phyloP scores from a whole-genome alignment of 371 early-diverging fungal genomes.

The Mortierella sp. region DNA sequence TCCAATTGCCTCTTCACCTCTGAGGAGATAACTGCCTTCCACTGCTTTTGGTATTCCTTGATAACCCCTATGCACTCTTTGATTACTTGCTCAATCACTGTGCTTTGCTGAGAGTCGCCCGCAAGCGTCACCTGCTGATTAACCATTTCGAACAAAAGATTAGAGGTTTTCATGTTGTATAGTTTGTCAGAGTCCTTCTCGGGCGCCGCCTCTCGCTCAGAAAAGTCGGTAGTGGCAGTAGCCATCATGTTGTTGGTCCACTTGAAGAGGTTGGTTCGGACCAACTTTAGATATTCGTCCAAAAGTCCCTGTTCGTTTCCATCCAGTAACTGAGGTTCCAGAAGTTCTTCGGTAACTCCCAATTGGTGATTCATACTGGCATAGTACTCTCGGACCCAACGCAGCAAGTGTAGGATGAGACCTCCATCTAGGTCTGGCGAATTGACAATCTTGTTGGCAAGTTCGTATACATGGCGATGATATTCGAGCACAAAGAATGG shows the following conservation, averaged over 20 bases:
- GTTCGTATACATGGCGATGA: constrained; percentile 89
- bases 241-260: constrained; percentile 93
- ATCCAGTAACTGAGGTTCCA: constrained; percentile 93
- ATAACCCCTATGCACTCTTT: constrained; percentile 88
- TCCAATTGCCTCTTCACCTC: constrained; percentile 85
- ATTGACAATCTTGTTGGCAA: constrained; percentile 79
- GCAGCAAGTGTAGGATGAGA: constrained; percentile 83
- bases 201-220: constrained; percentile 78
- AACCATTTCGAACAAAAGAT: constrained; percentile 94
- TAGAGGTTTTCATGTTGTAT: constrained; percentile 85
- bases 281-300: constrained; percentile 89
- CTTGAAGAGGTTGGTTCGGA: constrained; percentile 85
- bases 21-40: constrained; percentile 76
- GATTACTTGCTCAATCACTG: constrained; percentile 87
- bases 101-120: constrained; percentile 84
- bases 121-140: constrained; percentile 96
- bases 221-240: constrained; percentile 86
- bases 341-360: constrained; percentile 89
- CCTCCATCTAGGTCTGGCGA: constrained; percentile 79
- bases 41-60: constrained; percentile 83
- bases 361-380: constrained; percentile 85
- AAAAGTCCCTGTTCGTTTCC: constrained; percentile 92
- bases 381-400: constrained; percentile 95
- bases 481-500: constrained; percentile 93
- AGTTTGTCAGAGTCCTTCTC: constrained; percentile 82